Conservation (phyloP, 2,329 filamentous ascomycete genomes). For the Cercospora sojina region DNA sequence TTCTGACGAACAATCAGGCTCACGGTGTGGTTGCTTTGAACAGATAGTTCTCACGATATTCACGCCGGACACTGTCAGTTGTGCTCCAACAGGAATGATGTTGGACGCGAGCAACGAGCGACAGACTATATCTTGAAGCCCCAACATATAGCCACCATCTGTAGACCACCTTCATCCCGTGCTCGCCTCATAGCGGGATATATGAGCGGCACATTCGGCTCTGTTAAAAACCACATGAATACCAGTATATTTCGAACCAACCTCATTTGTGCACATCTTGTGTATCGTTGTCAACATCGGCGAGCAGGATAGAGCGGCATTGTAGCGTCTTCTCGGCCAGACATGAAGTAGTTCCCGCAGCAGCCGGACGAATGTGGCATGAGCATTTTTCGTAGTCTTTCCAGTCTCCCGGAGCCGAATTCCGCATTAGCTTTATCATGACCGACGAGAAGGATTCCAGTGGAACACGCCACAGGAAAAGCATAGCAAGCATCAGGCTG, state of each 20-base stretch:
- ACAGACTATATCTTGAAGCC: neutral
- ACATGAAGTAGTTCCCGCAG: conserved; percentile 7
- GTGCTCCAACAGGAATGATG: too few relatives aligned
- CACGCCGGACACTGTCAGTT: neutral
- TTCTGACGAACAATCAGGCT: neutral
- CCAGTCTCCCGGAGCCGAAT: neutral
- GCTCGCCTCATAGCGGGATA: neutral
- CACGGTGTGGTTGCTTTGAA: neutral
- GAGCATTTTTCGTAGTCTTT: neutral
- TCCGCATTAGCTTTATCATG: neutral
- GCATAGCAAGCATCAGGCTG: neutral
- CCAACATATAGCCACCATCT: neutral
- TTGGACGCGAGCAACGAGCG: neutral
- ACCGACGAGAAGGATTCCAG: neutral
- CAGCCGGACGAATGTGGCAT: conserved; percentile 6
- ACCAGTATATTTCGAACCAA: too few relatives aligned
- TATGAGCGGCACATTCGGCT: neutral
- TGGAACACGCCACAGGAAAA: neutral
- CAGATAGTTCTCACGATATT: neutral
- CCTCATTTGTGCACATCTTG: neutral
- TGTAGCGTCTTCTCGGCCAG: conserved; percentile 10
- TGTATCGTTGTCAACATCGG: neutral
- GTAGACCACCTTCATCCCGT: neutral
- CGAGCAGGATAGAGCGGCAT: conserved; percentile 12
- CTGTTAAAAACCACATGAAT: neutral